phyloP scores from a whole-genome alignment of 805 yeast genomes.

The Hanseniaspora lachancei region DNA sequence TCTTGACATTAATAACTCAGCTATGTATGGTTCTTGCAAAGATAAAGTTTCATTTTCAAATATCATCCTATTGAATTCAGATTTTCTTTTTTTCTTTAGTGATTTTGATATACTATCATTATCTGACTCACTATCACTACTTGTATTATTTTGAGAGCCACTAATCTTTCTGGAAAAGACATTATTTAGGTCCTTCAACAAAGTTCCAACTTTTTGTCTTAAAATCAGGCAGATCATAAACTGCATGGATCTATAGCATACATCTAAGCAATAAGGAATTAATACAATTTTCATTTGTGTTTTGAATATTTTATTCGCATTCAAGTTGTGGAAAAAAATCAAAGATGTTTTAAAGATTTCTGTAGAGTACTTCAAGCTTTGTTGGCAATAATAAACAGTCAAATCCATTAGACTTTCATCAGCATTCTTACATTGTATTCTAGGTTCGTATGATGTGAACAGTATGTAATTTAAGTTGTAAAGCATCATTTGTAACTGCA shows the following conservation, averaged over 20 bases:
- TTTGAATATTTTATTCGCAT: constrained; percentile 24
- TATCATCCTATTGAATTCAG: constrained; percentile 17
- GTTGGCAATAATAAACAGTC: constrained; percentile 32
- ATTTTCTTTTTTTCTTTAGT: constrained; percentile 16
- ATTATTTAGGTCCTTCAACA: constrained; percentile 26
- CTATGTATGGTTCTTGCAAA: constrained; percentile 21
- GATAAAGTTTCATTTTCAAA: constrained; percentile 19
- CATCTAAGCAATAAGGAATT: constrained; percentile 38
- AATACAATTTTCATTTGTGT: constrained; percentile 33
- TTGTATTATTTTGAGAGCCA: constrained; percentile 15
- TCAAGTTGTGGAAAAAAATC: constrained; percentile 30
- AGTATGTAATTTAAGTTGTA: constrained; percentile 40
- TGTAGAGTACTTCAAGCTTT: constrained; percentile 31
- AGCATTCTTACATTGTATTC: constrained; percentile 22
- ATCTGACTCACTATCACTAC: constrained; percentile 24
- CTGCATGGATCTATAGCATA: constrained; percentile 45
- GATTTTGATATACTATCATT: constrained; percentile 12
- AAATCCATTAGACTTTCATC: constrained; percentile 26
- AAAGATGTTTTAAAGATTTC: constrained; percentile 34
- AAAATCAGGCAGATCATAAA: constrained; percentile 44
- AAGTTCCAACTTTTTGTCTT: constrained; percentile 35
- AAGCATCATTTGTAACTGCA: constrained; percentile 35
- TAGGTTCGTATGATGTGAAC: constrained; percentile 34
- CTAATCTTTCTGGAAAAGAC: constrained; percentile 14
- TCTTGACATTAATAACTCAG: constrained; percentile 29